These are phyloP conservation scores for Aureobasidium melanogenum DNA, from an alignment of 2,329 filamentous ascomycete species.

Conservation along the genomic window DNA sequence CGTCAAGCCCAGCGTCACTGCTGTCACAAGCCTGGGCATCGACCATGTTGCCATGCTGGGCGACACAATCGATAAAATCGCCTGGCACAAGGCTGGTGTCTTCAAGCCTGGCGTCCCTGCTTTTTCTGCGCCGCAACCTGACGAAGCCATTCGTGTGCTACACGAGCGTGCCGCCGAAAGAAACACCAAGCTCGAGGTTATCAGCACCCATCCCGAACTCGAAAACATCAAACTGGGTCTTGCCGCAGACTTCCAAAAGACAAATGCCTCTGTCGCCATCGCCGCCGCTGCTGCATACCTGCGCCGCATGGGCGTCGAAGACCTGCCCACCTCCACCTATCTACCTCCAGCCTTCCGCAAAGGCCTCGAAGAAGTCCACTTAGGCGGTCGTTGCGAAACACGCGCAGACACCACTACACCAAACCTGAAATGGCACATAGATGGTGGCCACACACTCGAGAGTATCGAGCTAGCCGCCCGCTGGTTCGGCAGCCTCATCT, in stretches of 20 bases:
- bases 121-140: slow-evolving; percentile 53
- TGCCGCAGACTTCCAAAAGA: slow-evolving; percentile 54
- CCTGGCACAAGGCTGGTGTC: slow-evolving; percentile 89
- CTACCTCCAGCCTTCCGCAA: slow-evolving; percentile 53
- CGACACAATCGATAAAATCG: slow-evolving; percentile 67
- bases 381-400: slow-evolving; percentile 71
- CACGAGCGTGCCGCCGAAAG: slow-evolving; percentile 46
- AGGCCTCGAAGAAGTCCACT: slow-evolving; percentile 58
- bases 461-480: slow-evolving; percentile 66
- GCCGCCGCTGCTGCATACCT: slow-evolving; percentile 53
- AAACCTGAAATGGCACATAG: slow-evolving; percentile 66
- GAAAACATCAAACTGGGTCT: slow-evolving; percentile 47
- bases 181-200: slow-evolving; percentile 38
- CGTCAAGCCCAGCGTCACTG: slow-evolving; percentile 57
- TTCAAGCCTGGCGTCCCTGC: slow-evolving; percentile 59
- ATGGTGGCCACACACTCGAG: slow-evolving; percentile 81
- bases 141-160: slow-evolving; percentile 47
- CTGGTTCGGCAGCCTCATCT: slow-evolving; percentile 57
- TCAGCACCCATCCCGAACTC: slow-evolving; percentile 40
- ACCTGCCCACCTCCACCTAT: slow-evolving; percentile 32
- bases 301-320: slow-evolving; percentile 31
- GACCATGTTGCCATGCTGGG: slow-evolving; percentile 80
- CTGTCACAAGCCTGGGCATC: slow-evolving; percentile 73
- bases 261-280: slow-evolving; percentile 53
- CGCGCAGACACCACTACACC: slow-evolving; percentile 41